These are phyloP conservation scores for Coffea humblotiana DNA, from an alignment of 305 asterid species.

Conservation along the genomic window DNA sequence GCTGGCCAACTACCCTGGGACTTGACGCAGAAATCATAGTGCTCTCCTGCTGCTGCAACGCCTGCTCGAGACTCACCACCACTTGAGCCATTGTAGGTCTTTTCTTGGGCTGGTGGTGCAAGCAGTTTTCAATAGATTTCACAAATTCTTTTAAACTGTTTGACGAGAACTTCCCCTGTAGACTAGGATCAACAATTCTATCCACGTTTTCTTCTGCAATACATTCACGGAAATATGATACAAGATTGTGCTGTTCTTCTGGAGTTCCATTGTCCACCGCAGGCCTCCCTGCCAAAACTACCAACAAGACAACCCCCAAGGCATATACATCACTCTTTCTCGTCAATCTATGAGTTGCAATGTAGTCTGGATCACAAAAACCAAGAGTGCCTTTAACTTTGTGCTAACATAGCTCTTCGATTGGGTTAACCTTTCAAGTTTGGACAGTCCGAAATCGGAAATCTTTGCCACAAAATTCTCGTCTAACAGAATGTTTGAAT, in stretches of 20 bases:
- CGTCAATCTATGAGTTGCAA: conserved; percentile 23
- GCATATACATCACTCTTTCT: conserved; percentile 38
- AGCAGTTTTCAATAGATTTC: conserved; percentile 46
- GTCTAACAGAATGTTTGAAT: conserved; percentile 18
- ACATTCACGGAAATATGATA: conserved; percentile 45
- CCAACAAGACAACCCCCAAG: conserved; percentile 45
- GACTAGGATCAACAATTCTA: conserved; percentile 28
- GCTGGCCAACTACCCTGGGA: too few relatives aligned
- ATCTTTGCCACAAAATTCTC: conserved; percentile 14
- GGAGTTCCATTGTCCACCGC: conserved; percentile 33
- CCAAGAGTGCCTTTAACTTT: conserved; percentile 37
- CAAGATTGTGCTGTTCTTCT: conserved; percentile 48
- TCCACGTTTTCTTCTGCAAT: conserved; percentile 31
- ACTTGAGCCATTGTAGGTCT: conserved; percentile 64
- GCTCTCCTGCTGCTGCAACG: conserved; percentile 17
- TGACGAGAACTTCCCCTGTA: conserved; percentile 41
- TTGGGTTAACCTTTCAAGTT: conserved; percentile 19
- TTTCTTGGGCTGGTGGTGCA: conserved; percentile 43
- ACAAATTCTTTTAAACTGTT: conserved; percentile 44
- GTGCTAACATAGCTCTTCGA: conserved; percentile 29
- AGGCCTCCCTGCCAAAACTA: conserved; percentile 40
- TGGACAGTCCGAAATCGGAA: conserved; percentile 47
- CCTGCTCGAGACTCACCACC: conserved; percentile 50
- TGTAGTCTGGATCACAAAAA: conserved; percentile 43
- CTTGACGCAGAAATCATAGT: too few relatives aligned